phyloP scores from a whole-genome alignment of 140 eudicot species.

The Ambrosia hybrid region DNA sequence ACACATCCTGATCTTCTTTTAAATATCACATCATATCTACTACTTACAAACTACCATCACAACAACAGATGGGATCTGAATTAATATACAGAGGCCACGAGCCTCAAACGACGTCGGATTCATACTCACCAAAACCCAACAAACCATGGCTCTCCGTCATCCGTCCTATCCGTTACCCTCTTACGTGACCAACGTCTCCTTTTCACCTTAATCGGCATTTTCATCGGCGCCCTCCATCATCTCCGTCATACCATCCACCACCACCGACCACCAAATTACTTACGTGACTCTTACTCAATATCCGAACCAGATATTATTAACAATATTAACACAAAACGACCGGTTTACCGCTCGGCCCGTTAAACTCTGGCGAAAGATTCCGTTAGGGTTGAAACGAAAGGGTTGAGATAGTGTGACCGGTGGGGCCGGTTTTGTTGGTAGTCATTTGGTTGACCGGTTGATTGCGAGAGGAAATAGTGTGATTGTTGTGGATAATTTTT shows the following conservation, averaged over 20 bases:
- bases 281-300: constrained; percentile 10
- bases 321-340: constrained; percentile 8
- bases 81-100: constrained; percentile 73
- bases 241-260: constrained; percentile 41
- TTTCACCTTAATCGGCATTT: constrained; percentile 71
- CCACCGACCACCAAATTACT: constrained; percentile 4
- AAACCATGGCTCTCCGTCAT: constrained; percentile 62
- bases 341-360: constrained; percentile 40
- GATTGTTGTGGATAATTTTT: constrained; percentile 93
- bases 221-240: constrained; percentile 59
- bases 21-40: too few relatives aligned
- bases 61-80: constrained; percentile 62
- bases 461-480: constrained; percentile 86
- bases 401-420: constrained; percentile 88
- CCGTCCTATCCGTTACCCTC: constrained; percentile 62
- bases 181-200: constrained; percentile 82
- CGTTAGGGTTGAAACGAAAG: constrained; percentile 71
- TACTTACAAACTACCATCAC: too few relatives aligned
- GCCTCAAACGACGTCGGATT: constrained; percentile 38
- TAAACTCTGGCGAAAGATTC: constrained; percentile 72
- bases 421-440: constrained; percentile 96
- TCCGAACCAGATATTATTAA: constrained; percentile 18
- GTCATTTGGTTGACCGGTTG: constrained; percentile 86
- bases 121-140: constrained; percentile 60
- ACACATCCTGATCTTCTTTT: too few relatives aligned